Conservation (phyloP, 305 asterid genomes). For the Salvia sclarea region DNA sequence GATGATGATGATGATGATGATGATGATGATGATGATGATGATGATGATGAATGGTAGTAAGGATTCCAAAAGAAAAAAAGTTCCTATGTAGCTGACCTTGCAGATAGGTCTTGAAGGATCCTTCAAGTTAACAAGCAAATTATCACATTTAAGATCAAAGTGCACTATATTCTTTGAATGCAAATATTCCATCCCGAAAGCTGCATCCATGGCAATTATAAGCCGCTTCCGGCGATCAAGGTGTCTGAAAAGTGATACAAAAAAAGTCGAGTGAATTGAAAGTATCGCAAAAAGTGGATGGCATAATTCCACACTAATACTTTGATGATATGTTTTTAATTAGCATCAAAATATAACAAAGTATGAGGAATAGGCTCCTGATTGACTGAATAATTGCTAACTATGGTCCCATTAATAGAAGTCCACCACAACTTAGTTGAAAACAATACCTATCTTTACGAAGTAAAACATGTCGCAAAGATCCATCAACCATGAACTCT, state of each 20-base stretch:
- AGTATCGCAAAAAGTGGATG: neutral
- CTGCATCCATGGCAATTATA: conserved; percentile 87
- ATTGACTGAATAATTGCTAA: neutral
- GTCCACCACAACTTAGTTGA: neutral
- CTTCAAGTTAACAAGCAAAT: conserved; percentile 71
- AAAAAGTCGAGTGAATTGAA: conserved; percentile 14
- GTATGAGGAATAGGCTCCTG: conserved; percentile 2
- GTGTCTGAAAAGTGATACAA: conserved; percentile 47
- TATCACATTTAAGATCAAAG: conserved; percentile 86
- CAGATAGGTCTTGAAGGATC: conserved; percentile 84
- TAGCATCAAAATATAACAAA: neutral
- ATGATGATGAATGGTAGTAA: neutral
- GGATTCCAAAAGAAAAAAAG: conserved; percentile 4
- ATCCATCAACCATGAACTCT: conserved; percentile 84
- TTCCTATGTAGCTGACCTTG: conserved; percentile 51
- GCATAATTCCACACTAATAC: neutral
- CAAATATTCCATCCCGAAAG: conserved; percentile 89
- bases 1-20: neutral
- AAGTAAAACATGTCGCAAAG: conserved; percentile 74
- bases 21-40: neutral
- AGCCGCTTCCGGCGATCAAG: conserved; percentile 77
- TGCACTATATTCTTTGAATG: conserved; percentile 83
- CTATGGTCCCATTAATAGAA: neutral
- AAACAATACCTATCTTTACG: conserved; percentile 69
- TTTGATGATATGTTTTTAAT: neutral